Evolutionary conservation across 1,139 yeast genomes (phyloP).

Genomic region (Tardiomyces depauwii): DNA sequence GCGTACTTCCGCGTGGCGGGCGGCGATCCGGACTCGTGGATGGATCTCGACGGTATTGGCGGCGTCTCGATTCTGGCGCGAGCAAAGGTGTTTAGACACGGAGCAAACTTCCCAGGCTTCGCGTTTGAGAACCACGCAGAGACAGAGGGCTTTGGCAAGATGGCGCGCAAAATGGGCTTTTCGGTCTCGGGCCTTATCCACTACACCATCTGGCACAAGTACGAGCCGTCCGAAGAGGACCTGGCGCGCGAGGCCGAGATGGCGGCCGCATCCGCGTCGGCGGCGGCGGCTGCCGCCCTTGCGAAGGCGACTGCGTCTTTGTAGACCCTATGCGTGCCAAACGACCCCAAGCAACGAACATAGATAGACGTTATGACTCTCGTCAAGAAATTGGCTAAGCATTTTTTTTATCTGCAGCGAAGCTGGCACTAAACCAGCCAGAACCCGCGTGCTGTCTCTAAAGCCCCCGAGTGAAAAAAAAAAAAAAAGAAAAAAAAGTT

Average conservation of each 20-base stretch:
- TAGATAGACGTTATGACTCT: too few species aligned
- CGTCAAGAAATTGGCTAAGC: too few species aligned
- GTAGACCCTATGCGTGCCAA: too few species aligned
- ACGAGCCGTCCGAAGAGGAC: conserved; percentile 92
- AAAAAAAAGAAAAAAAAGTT: too few species aligned
- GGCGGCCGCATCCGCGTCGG: conserved; percentile 31
- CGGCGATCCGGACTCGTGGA: conserved; percentile 40
- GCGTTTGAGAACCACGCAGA: conserved; percentile 85
- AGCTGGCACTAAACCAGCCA: too few species aligned
- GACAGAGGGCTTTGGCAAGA: conserved; percentile 85
- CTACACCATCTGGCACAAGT: conserved; percentile 85
- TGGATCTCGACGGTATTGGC: conserved; percentile 85
- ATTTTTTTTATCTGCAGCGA: too few species aligned
- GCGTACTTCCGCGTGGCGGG: conserved; percentile 80
- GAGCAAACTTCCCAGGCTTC: conserved; percentile 83
- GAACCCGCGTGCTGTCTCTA: too few species aligned
- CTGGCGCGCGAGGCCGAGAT: conserved; percentile 42
- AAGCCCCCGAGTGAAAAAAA: too few species aligned
- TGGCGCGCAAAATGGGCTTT: conserved; percentile 70
- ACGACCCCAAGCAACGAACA: too few species aligned
- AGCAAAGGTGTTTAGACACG: conserved; percentile 67
- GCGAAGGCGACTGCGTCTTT: too few species aligned
- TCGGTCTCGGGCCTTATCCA: conserved; percentile 76
- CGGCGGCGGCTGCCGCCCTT: not conserved
- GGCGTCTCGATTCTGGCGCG: conserved; percentile 79